Evolutionary conservation across 108 stramenopile genomes (phyloP).

Genomic region (Bacterosira constricta): DNA sequence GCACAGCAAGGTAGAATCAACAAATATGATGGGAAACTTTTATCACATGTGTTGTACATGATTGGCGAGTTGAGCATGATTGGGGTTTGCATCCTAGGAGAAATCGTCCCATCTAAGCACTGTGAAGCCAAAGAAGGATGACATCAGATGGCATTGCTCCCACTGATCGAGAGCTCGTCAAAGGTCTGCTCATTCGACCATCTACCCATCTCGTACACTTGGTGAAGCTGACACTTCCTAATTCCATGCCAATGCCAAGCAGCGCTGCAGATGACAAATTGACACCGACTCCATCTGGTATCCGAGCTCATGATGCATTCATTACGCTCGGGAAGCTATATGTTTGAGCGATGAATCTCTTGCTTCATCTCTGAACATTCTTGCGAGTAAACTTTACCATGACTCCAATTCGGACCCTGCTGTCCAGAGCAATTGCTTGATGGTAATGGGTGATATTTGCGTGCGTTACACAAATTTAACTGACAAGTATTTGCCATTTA

Average conservation of each 20-base stretch:
- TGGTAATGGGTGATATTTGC: constrained; percentile 92
- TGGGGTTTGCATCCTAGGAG: constrained; percentile 66
- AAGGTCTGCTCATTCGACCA: constrained; percentile 56
- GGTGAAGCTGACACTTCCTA: constrained; percentile 63
- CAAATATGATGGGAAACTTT: constrained; percentile 23
- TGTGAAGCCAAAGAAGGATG: too few relatives aligned
- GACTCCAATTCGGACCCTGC: constrained; percentile 55
- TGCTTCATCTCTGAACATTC: constrained; percentile 74
- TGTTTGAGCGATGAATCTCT: constrained; percentile 88
- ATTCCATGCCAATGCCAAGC: constrained; percentile 49
- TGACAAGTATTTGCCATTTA: constrained; percentile 88
- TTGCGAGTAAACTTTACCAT: constrained; percentile 87
- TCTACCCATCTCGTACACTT: constrained; percentile 52
- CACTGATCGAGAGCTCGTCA: constrained; percentile 44
- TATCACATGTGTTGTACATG: constrained; percentile 60
- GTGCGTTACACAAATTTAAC: constrained; percentile 91
- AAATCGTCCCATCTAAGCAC: constrained; percentile 19
- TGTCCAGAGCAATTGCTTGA: constrained; percentile 87
- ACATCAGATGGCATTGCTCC: constrained; percentile 11
- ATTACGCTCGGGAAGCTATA: constrained; percentile 87
- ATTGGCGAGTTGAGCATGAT: constrained; percentile 76
- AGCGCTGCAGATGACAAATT: constrained; percentile 9
- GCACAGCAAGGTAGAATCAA: background rate
- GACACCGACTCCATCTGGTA: constrained; percentile 36
- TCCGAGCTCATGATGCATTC: constrained; percentile 88